Base-by-base conservation (phyloP, 2,329 filamentous ascomycete species). In the Pseudogymnoascus sp. region DNA sequence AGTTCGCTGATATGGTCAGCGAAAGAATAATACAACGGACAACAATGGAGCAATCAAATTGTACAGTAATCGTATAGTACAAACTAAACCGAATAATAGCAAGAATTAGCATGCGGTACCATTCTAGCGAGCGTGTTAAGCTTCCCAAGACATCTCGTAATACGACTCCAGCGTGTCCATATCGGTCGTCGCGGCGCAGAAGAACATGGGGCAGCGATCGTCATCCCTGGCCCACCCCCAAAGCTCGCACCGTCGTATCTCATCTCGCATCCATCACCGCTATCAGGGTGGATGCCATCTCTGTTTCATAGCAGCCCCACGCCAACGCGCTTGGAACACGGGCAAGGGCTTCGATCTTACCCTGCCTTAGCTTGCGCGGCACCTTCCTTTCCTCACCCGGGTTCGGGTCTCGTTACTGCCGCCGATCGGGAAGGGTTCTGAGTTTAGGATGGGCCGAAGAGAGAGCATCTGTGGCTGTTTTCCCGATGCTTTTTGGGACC, bases 151-250 rank as follows among this genome's bases (percentile, higher is more conserved):
- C 43, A 54, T 33, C 25, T 54, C 9, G n/a, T 11, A 33, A 54
- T 33, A 33, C 47, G n/a, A 20, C 28, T 18, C 25, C 9, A 7
- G n/a, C 28, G 9, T 25, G n/a, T 30, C 43, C 43, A 50, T 16
- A 50, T 50, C 43, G 25, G 43, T 30, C 43, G 6, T 50, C n/a
- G 47, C 47, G 8, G 47, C 47, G 8, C 47, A 33, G 25, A 5
- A 54, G 47, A 54, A 54, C 28, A 54, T 54, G 47, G 47, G 47
- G 28, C 25, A 33, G 28, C 47, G 47, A 54, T 54, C 47, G 9
- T 12, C 47, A 54, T 54, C 47, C 47, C 28, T 33, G 28, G 28
- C 47, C 47, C 47, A 33, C 47, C 28, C 47, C 18, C n/a, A 54
- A 30, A 50, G 33, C n/a, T 54, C 25, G n/a, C n/a, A 54, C 25